These are phyloP conservation scores for Starmerella vaccinii DNA, from an alignment of 805 yeast species.

Conservation along the genomic window DNA sequence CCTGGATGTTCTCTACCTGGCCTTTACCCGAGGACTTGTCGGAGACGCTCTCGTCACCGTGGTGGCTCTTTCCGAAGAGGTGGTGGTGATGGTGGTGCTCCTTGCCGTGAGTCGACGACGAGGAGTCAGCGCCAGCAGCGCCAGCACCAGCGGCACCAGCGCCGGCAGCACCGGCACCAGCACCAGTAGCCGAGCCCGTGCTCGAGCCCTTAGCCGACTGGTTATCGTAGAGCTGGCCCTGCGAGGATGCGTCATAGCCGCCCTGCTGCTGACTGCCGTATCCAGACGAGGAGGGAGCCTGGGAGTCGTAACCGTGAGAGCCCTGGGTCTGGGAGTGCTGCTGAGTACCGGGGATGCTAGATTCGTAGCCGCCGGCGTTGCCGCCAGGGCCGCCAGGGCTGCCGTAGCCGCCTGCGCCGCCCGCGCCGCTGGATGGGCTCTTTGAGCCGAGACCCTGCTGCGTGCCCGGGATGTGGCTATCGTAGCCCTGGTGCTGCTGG, in stretches of 20 bases:
- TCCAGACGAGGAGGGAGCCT: not conserved
- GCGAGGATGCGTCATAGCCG: not conserved
- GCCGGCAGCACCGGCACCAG: slow-evolving; percentile 12
- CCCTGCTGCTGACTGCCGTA: not conserved
- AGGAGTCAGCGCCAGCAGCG: not conserved
- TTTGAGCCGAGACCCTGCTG: not conserved
- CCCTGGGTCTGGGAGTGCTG: not conserved
- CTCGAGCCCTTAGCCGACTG: too few relatives aligned
- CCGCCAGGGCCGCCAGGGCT: not conserved
- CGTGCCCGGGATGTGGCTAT: not conserved
- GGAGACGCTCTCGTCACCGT: not conserved
- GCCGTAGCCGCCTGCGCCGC: slow-evolving; percentile 3
- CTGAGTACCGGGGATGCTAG: not conserved
- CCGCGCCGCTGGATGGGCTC: not conserved
- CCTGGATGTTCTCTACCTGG: not conserved
- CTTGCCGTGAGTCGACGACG: not conserved
- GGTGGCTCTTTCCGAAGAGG: not conserved
- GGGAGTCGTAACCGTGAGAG: not conserved
- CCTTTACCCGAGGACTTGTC: not conserved
- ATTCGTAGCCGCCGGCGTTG: not conserved
- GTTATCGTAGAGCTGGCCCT: not conserved
- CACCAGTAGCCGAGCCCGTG: not conserved
- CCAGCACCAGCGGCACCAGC: slow-evolving; percentile 6
- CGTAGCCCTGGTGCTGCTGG: not conserved
- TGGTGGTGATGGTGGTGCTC: slow-evolving; percentile 1